Evolutionary conservation across 148 eudicot genomes (phyloP), one percentile per base, ranked within the genome.

Genomic region (Nepenthes mirabilis): DNA sequence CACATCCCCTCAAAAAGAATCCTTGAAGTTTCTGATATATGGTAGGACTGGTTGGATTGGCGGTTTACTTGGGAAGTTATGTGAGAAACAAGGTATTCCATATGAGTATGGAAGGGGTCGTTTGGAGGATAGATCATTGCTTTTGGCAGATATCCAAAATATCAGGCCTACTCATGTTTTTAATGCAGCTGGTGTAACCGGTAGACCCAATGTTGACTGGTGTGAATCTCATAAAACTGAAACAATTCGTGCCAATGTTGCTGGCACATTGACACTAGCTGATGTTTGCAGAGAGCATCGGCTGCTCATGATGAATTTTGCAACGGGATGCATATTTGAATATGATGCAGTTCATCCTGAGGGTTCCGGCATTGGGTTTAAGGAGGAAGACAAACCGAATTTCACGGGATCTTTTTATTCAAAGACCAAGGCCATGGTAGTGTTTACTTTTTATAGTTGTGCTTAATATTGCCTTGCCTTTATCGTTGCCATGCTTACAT

Each of bases 151-250:
- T 63, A 71, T 83, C 35, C 72, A 51, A 54, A 59, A 65, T 60
- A 67, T 75, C 50, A 80, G 73, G 64, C 88, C 88, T 2, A 80
- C 83, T 11, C 88, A 83, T 69, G 88, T 83, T 35, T 73, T 80
- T 34, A 83, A 83, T 67, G 79, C 88, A 66, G 85, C 88, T 75
- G 88, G 88, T 51, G 79, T 83, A 45, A 83, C 88, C 11, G 88
- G 88, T 34, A 73, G 88, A 57, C 88, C 88, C 34, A 83, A 83
- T 71, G 88, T 83, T 23, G 88, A 83, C 67, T 83, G 88, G 88
- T 83, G 88, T 68, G 88, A 83, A 67, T 48, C 66, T 37, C 88
- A 83, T 66, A 83, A 78, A 69, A 67, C 85, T 7, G 88, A 83
- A 71, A 83, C 88, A 36, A 83, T 83, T 58, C 75, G 88, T 14